phyloP scores from a whole-genome alignment of 2,329 filamentous ascomycete species.

The Reticulascus tulasneorum region DNA sequence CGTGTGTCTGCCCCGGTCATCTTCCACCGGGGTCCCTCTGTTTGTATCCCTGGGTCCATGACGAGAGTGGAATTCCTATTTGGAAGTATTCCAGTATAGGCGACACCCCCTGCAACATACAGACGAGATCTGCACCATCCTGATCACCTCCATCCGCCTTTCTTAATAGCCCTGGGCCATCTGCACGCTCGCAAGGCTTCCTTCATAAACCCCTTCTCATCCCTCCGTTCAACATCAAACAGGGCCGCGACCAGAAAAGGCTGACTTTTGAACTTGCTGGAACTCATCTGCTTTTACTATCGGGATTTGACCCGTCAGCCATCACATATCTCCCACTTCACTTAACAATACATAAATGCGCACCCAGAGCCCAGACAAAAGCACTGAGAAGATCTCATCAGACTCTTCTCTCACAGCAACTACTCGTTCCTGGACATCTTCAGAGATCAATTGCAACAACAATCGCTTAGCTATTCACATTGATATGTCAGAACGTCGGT shows the following conservation, averaged over 20 bases:
- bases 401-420: background rate
- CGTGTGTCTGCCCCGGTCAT: constrained; percentile 6
- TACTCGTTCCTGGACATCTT: background rate
- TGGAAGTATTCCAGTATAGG: constrained; percentile 3
- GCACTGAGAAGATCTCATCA: background rate
- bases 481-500: constrained; percentile 12
- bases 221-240: constrained; percentile 16
- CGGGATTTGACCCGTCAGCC: too few relatives aligned
- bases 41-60: constrained; percentile 3
- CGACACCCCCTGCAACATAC: constrained; percentile 7
- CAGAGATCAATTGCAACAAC: background rate
- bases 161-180: constrained; percentile 14
- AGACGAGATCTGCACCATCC: constrained; percentile 10
- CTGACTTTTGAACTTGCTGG: constrained; percentile 16
- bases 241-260: constrained; percentile 24
- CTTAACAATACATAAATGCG: constrained; percentile 23
- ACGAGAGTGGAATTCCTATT: constrained; percentile 9
- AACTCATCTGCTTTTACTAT: background rate
- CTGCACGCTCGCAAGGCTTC: constrained; percentile 11
- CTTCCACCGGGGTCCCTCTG: constrained; percentile 7
- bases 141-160: constrained; percentile 11
- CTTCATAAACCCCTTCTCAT: too few relatives aligned
- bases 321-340: background rate
- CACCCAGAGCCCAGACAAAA: constrained; percentile 1
- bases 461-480: background rate